A percentile compares a stretch with the other conserved stretches of the same genome.
These are phyloP conservation scores for Leptodermis oblonga DNA, from an alignment of 257 asterid genomes.

Conservation along the genomic window DNA sequence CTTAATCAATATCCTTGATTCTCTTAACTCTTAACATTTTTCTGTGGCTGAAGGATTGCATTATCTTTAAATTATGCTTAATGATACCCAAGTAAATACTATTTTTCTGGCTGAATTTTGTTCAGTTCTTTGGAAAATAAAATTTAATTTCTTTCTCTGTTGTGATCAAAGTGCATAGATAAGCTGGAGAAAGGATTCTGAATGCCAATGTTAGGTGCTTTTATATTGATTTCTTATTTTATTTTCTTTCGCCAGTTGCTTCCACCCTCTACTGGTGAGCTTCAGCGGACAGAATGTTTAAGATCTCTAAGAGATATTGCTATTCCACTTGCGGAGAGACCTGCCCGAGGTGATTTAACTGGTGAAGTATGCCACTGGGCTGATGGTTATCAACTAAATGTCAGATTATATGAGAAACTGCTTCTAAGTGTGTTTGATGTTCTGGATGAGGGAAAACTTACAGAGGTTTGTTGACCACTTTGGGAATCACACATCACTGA, in stretches of 20 bases:
- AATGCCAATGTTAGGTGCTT: not conserved
- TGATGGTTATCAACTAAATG: constrained; percentile 94
- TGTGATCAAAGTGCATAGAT: not conserved
- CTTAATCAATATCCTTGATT: not conserved
- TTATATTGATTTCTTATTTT: constrained; percentile 14
- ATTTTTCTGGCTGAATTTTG: not conserved
- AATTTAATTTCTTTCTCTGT: not conserved
- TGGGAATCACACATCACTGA: not conserved
- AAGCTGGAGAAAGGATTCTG: not conserved
- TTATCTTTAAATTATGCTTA: not conserved
- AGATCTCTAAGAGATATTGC: constrained; percentile 83
- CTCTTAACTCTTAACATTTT: not conserved
- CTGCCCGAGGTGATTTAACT: constrained; percentile 97
- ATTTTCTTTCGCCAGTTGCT: constrained; percentile 56
- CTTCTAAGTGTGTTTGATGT: constrained; percentile 91
- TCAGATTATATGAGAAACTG: constrained; percentile 83
- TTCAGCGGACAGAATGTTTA: constrained; percentile 84
- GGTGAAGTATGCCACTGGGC: constrained; percentile 99
- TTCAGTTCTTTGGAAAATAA: not conserved
- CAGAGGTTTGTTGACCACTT: constrained; percentile 67
- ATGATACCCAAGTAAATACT: not conserved
- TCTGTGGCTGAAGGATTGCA: not conserved
- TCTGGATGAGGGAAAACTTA: constrained; percentile 97
- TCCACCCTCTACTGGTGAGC: constrained; percentile 81
- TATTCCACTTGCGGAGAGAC: constrained; percentile 85